Evolutionary conservation across 176 grass and related monocot genomes (phyloP).

Genomic region (Poa annua): DNA sequence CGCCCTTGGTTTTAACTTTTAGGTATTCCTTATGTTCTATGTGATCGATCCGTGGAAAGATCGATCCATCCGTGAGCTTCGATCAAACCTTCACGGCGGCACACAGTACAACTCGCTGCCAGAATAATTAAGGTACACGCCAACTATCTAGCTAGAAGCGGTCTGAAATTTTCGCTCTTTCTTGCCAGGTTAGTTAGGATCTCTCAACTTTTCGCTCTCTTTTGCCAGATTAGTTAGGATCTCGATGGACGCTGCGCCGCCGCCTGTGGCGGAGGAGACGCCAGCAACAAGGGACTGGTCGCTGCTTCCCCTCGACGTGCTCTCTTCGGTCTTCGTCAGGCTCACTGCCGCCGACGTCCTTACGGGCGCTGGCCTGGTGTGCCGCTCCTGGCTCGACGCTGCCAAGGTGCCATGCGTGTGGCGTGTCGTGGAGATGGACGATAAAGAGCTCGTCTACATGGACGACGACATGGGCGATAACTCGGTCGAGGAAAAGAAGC

Average conservation of each 20-base stretch:
- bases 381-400: conserved; percentile 14
- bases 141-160: too few relatives aligned
- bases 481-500: background rate
- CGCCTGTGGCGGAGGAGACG: background rate
- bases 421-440: background rate
- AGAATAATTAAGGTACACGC: too few relatives aligned
- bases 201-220: background rate
- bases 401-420: background rate
- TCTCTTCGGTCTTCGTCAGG: background rate
- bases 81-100: too few relatives aligned
- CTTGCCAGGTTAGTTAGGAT: background rate
- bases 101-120: too few relatives aligned
- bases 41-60: too few relatives aligned
- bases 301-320: background rate
- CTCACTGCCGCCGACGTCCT: background rate
- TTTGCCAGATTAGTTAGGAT: background rate
- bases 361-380: background rate
- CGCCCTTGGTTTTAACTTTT: too few relatives aligned
- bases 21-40: too few relatives aligned
- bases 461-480: too few relatives aligned
- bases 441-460: too few relatives aligned
- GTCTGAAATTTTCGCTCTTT: too few relatives aligned
- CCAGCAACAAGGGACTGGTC: background rate
- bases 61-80: too few relatives aligned
- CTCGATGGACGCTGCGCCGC: background rate